Evolutionary conservation across 306 rosid species (phyloP).

Genomic region (Malus domestica): ASM211411v1 NC_041796.1:7757501-7758000

Average conservation of each 20-base stretch:
- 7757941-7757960: conserved; percentile 31
- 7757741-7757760: neutral
- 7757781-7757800: neutral
- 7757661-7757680: neutral
- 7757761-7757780: neutral
- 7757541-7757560: neutral
- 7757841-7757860: conserved; percentile 32
- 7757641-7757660: neutral
- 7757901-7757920: conserved; percentile 22
- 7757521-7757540: neutral
- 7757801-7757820: conserved; percentile 9
- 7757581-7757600: too few species aligned
- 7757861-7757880: conserved; percentile 39
- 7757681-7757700: neutral
- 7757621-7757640: neutral
- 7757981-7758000: neutral
- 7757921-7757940: conserved; percentile 32
- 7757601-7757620: too few species aligned
- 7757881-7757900: conserved; percentile 29
- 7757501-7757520: neutral
- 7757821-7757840: conserved; percentile 18
- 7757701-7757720: neutral
- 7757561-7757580: neutral
- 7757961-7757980: conserved; percentile 17
- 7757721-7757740: neutral